Percentiles rank a stretch among this genome's conserved stretches.
Evolutionary conservation across 2,329 filamentous ascomycete genomes (phyloP).

Genomic region (Incumbomyces delicatus): DNA sequence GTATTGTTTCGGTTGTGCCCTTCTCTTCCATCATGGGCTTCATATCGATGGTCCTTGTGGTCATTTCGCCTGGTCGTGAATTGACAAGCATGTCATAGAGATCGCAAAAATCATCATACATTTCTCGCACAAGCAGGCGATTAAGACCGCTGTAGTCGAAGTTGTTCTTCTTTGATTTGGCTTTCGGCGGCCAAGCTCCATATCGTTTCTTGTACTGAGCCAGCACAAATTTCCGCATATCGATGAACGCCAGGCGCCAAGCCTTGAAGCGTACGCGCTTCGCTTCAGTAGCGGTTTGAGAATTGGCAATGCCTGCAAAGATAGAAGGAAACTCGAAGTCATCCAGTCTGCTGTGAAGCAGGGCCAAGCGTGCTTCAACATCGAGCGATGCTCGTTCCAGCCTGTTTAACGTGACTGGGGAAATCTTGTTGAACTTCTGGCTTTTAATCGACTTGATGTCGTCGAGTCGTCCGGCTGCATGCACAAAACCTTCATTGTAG

Average conservation of each 20-base stretch:
- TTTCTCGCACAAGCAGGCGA: constrained; percentile 64
- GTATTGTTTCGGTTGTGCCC: constrained; percentile 47
- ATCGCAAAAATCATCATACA: constrained; percentile 78
- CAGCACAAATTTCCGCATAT: constrained; percentile 64
- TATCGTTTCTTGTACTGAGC: constrained; percentile 59
- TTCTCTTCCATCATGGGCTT: constrained; percentile 46
- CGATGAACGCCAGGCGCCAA: constrained; percentile 67
- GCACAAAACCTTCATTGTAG: constrained; percentile 85
- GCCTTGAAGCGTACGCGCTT: constrained; percentile 71
- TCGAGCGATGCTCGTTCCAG: constrained; percentile 75
- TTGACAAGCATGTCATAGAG: constrained; percentile 86
- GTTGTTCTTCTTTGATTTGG: constrained; percentile 80
- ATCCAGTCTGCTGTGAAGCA: constrained; percentile 62
- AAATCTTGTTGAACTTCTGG: constrained; percentile 61
- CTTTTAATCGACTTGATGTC: constrained; percentile 60
- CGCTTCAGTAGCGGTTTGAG: constrained; percentile 65
- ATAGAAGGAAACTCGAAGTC: constrained; percentile 86
- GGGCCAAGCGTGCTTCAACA: constrained; percentile 60
- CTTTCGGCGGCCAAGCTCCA: constrained; percentile 82
- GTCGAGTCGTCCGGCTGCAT: constrained; percentile 76
- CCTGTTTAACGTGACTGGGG: constrained; percentile 61
- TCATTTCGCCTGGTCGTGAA: constrained; percentile 61
- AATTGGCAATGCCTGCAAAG: constrained; percentile 79
- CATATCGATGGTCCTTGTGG: constrained; percentile 67
- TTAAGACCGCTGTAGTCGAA: constrained; percentile 82